phyloP scores from a whole-genome alignment of 805 yeast genomes.

The Zygotorulaspora florentina region DNA sequence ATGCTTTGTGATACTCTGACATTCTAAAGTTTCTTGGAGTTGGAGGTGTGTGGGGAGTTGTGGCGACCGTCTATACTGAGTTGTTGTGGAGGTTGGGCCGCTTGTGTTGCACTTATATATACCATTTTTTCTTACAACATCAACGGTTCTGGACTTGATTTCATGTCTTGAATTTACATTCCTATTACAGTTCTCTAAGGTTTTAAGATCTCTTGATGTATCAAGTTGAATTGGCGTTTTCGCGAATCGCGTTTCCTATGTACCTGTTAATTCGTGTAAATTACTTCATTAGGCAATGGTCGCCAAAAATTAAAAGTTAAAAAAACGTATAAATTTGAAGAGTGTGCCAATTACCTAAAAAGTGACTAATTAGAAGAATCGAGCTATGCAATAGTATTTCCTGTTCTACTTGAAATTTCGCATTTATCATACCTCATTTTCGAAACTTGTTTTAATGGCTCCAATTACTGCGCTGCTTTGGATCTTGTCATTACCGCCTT shows the following conservation, averaged over 20 bases:
- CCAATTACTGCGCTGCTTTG: conserved; percentile 91
- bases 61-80: not conserved
- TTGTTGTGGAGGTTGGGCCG: too few relatives aligned
- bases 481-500: conserved; percentile 88
- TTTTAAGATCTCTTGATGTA: too few relatives aligned
- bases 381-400: not conserved
- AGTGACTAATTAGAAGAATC: too few relatives aligned
- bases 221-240: not conserved
- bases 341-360: too few relatives aligned
- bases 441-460: conserved; percentile 56
- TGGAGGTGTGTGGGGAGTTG: not conserved
- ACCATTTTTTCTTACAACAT: not conserved
- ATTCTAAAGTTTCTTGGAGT: conserved; percentile 10
- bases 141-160: too few relatives aligned
- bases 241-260: conserved; percentile 1
- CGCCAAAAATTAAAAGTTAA: not conserved
- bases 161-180: too few relatives aligned
- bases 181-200: too few relatives aligned
- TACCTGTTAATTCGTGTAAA: not conserved
- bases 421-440: conserved; percentile 27
- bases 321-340: too few relatives aligned
- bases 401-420: conserved; percentile 5
- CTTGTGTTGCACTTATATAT: not conserved
- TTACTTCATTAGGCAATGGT: not conserved
- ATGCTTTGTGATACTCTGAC: conserved; percentile 46